phyloP scores from a whole-genome alignment of 495 filamentous ascomycete species.

The Penicillium robsamsonii region DNA sequence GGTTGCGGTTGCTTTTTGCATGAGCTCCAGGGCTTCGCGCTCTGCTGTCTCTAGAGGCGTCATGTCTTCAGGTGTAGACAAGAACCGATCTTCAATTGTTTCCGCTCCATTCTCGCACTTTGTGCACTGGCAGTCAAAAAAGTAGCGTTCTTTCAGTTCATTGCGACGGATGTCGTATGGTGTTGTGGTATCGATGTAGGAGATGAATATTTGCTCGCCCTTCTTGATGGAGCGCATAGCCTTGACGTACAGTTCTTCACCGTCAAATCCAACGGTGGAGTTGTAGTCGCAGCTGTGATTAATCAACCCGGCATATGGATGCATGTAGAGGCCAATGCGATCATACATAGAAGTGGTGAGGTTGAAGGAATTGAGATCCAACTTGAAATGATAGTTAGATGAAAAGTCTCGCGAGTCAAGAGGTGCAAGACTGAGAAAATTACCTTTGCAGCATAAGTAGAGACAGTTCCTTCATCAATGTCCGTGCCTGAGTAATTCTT shows the following conservation, averaged over 20 bases:
- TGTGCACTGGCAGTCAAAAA: constrained; percentile 63
- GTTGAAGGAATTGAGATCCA: constrained; percentile 60
- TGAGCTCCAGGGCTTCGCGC: constrained; percentile 27
- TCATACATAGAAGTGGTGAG: constrained; percentile 57
- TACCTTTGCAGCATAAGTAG: constrained; percentile 46
- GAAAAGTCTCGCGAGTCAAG: background rate
- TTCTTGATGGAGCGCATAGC: constrained; percentile 47
- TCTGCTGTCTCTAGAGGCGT: constrained; percentile 22
- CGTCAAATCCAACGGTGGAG: constrained; percentile 61
- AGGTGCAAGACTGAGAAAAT: constrained; percentile 12
- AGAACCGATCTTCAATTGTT: constrained; percentile 20
- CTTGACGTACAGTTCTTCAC: constrained; percentile 43
- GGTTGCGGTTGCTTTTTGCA: constrained; percentile 20
- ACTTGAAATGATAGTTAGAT: constrained; percentile 25
- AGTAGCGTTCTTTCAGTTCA: constrained; percentile 58
- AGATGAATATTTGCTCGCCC: constrained; percentile 63
- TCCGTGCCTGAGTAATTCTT: constrained; percentile 48
- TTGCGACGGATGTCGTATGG: constrained; percentile 45
- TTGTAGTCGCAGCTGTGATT: constrained; percentile 76
- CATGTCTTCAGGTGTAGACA: constrained; percentile 12
- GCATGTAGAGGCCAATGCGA: constrained; percentile 60
- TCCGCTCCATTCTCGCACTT: constrained; percentile 45
- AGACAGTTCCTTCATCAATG: constrained; percentile 39
- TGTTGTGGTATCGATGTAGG: constrained; percentile 64
- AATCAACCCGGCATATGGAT: constrained; percentile 54